Conservation (phyloP, 352 stramenopile genomes). For the Plasmopara viticola region DNA sequence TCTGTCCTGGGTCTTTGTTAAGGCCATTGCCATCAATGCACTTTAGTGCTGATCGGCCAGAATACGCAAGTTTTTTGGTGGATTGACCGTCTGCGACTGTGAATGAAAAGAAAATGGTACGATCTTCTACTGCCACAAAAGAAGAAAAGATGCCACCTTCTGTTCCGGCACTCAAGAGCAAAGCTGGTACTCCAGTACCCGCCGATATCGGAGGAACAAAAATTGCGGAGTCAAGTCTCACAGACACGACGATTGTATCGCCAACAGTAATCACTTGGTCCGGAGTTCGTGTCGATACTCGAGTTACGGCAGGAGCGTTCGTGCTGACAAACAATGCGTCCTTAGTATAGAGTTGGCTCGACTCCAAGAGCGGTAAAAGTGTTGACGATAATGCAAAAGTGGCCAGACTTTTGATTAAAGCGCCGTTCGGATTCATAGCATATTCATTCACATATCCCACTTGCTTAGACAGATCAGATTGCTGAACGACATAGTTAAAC, state of each 20-base stretch:
- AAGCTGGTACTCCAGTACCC: slow-evolving; percentile 23
- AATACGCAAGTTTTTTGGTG: slow-evolving; percentile 33
- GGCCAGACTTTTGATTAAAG: slow-evolving; percentile 17
- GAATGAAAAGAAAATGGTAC: slow-evolving; percentile 51
- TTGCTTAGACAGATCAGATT: slow-evolving; percentile 21
- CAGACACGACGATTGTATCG: slow-evolving; percentile 34
- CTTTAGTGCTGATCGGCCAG: slow-evolving; percentile 33
- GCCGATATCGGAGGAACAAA: slow-evolving; percentile 9
- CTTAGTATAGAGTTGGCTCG: slow-evolving; percentile 15
- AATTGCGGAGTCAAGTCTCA: slow-evolving; percentile 38
- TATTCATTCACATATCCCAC: slow-evolving; percentile 39
- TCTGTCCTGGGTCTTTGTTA: slow-evolving; percentile 37
- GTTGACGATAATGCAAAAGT: slow-evolving; percentile 28
- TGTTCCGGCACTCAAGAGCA: slow-evolving; percentile 42
- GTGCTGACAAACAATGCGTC: slow-evolving; percentile 34
- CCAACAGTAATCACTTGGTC: slow-evolving; percentile 47
- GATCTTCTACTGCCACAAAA: slow-evolving; percentile 32
- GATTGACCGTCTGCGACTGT: slow-evolving; percentile 36
- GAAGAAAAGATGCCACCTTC: slow-evolving; percentile 12
- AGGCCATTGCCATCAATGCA: slow-evolving; percentile 37
- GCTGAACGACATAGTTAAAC: slow-evolving; percentile 54
- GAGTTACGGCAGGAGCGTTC: slow-evolving; percentile 24
- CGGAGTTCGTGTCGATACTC: slow-evolving; percentile 32
- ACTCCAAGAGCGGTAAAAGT: slow-evolving; percentile 25
- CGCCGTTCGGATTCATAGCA: slow-evolving; percentile 42